A percentile compares a stretch with the other conserved stretches of the same genome.
phyloP scores from a whole-genome alignment of 345 rosid genomes.

The Isatis tinctoria region DNA sequence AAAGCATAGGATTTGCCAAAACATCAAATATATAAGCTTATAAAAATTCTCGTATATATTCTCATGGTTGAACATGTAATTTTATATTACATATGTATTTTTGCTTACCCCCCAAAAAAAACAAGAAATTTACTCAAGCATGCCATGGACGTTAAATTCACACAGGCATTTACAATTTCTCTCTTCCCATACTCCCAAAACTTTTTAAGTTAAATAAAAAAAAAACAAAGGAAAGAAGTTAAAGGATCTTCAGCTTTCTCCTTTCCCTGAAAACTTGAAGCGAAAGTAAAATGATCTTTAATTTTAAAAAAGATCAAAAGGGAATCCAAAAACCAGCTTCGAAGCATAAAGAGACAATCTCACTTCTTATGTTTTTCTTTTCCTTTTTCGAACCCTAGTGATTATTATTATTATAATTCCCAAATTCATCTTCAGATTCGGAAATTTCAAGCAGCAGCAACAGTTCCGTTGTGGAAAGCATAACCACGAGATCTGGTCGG shows the following conservation, averaged over 20 bases:
- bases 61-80: neutral
- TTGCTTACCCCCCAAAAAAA: neutral
- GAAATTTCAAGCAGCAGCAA: constrained; percentile 30
- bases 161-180: constrained; percentile 25
- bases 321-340: constrained; percentile 11
- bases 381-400: constrained; percentile 4
- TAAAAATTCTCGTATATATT: neutral
- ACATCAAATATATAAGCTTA: neutral
- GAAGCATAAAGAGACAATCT: neutral
- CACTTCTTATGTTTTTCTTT: neutral
- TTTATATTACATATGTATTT: neutral
- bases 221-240: neutral
- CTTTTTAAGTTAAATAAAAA: neutral
- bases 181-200: constrained; percentile 14
- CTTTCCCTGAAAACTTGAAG: constrained; percentile 3
- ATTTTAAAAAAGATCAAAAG: neutral
- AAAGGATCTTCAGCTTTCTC: constrained; percentile 8
- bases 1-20: neutral
- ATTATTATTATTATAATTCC: neutral
- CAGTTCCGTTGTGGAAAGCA: constrained; percentile 28
- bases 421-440: neutral
- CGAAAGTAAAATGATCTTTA: constrained; percentile 7
- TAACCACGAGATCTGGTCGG: constrained; percentile 31
- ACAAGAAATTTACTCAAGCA: neutral
- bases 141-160: constrained; percentile 26